Evolutionary conservation across 345 rosid genomes (phyloP).

Genomic region (Eucalyptus marginata): DNA sequence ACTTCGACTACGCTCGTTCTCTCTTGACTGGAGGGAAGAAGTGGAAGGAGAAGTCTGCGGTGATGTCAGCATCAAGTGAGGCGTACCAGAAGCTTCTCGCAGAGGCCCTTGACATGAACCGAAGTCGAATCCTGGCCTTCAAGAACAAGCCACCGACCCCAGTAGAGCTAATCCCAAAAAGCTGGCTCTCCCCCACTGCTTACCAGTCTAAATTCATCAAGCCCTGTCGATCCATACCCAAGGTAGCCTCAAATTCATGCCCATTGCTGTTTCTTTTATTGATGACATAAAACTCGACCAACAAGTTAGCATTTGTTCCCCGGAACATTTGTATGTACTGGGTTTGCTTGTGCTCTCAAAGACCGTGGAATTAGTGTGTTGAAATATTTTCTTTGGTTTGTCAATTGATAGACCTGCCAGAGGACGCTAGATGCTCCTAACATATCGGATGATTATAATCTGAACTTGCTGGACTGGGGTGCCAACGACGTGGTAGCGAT

Average conservation of each 20-base stretch:
- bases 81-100: slow-evolving; percentile 56
- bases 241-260: slow-evolving; percentile 6
- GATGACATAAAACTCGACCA: neutral
- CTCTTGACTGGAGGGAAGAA: slow-evolving; percentile 31
- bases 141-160: slow-evolving; percentile 48
- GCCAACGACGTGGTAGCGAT: slow-evolving; percentile 28
- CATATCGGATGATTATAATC: slow-evolving; percentile 32
- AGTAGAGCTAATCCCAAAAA: slow-evolving; percentile 4
- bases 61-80: slow-evolving; percentile 46
- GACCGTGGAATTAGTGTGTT: neutral
- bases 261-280: neutral
- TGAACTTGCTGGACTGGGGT: slow-evolving; percentile 45
- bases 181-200: neutral
- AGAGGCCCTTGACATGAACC: slow-evolving; percentile 46
- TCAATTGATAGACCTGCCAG: slow-evolving; percentile 21
- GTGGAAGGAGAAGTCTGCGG: slow-evolving; percentile 20
- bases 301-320: neutral
- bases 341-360: neutral
- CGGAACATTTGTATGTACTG: neutral
- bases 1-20: slow-evolving; percentile 23
- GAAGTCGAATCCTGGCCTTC: slow-evolving; percentile 62
- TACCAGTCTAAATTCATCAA: slow-evolving; percentile 2
- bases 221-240: slow-evolving; percentile 26
- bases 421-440: slow-evolving; percentile 46
- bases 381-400: neutral